These are phyloP conservation scores for Marasmius tenuissimus DNA, from an alignment of 1,284 basidiomycete species.

Conservation along the genomic window DNA sequence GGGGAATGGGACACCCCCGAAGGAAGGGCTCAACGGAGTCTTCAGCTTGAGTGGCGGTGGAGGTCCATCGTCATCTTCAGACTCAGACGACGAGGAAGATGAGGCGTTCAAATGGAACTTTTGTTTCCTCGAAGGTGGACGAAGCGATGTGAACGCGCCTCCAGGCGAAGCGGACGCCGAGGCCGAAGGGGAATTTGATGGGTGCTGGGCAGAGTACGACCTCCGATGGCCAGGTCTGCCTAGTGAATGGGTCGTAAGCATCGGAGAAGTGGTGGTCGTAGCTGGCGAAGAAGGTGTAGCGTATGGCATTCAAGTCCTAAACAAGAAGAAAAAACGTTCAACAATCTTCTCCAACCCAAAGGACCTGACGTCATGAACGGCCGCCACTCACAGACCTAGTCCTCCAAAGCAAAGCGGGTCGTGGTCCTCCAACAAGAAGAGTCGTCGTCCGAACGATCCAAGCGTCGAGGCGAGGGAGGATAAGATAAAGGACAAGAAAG, in stretches of 20 bases:
- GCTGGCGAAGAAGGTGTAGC: slow-evolving; percentile 12
- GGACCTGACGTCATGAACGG: background rate
- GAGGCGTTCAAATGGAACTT: slow-evolving; percentile 8
- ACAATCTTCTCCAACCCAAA: too few species aligned
- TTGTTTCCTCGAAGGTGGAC: background rate
- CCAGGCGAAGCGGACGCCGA: slow-evolving; percentile 32
- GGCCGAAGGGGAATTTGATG: background rate
- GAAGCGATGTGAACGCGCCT: slow-evolving; percentile 34
- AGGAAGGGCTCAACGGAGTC: slow-evolving; percentile 7
- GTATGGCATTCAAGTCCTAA: slow-evolving; percentile 24
- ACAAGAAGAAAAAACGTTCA: background rate
- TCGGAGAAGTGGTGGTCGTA: slow-evolving; percentile 13
- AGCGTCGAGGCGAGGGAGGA: background rate
- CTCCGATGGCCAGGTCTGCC: slow-evolving; percentile 40
- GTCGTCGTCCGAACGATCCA: too few species aligned
- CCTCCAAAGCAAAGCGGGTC: too few species aligned
- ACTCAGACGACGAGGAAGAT: slow-evolving; percentile 18
- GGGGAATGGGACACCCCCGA: slow-evolving; percentile 34
- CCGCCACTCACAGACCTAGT: background rate
- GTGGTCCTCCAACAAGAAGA: too few species aligned
- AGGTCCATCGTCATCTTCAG: slow-evolving; percentile 18
- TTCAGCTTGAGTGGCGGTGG: slow-evolving; percentile 15
- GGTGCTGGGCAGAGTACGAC: slow-evolving; percentile 28
- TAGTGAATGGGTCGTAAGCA: slow-evolving; percentile 24
- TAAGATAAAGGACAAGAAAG: background rate